phyloP scores from a whole-genome alignment of 2,329 filamentous ascomycete species.

The Fusarium verrucosum region DNA sequence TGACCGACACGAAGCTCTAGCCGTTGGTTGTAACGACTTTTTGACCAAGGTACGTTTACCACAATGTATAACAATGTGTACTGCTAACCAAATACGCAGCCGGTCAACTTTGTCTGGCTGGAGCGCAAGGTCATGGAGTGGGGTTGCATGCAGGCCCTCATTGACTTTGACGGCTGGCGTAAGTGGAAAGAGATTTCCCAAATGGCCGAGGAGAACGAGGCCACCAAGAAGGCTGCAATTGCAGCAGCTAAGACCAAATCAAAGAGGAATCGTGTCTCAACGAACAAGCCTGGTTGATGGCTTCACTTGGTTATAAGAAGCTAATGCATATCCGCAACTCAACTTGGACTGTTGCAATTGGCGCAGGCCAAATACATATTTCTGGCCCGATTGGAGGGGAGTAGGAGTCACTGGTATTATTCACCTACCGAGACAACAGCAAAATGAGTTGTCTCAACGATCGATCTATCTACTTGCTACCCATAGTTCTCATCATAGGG shows the following conservation, averaged over 20 bases:
- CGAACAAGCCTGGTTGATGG: conserved; percentile 41
- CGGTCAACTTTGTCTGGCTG: conserved; percentile 97
- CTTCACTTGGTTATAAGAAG: not conserved
- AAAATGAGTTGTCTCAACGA: conserved; percentile 17
- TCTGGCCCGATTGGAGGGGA: not conserved
- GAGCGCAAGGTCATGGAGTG: conserved; percentile 98
- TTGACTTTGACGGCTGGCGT: conserved; percentile 98
- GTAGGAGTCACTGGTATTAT: not conserved
- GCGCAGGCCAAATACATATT: not conserved
- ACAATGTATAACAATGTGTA: not conserved
- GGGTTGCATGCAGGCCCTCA: conserved; percentile 99
- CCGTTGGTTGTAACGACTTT: conserved; percentile 97
- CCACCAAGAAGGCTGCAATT: conserved; percentile 53
- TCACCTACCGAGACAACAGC: conserved; percentile 12
- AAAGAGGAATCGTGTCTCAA: conserved; percentile 57
- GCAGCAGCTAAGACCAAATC: conserved; percentile 50
- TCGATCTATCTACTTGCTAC: conserved; percentile 11
- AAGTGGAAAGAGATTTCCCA: conserved; percentile 89
- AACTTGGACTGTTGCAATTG: not conserved
- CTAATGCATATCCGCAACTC: not conserved
- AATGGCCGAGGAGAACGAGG: conserved; percentile 55
- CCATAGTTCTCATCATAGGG: conserved; percentile 9
- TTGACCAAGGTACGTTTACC: conserved; percentile 81
- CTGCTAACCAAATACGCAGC: conserved; percentile 60
- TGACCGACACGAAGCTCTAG: conserved; percentile 92